phyloP scores from a whole-genome alignment of 2,329 filamentous ascomycete species.

The Apiospora koreana region DNA sequence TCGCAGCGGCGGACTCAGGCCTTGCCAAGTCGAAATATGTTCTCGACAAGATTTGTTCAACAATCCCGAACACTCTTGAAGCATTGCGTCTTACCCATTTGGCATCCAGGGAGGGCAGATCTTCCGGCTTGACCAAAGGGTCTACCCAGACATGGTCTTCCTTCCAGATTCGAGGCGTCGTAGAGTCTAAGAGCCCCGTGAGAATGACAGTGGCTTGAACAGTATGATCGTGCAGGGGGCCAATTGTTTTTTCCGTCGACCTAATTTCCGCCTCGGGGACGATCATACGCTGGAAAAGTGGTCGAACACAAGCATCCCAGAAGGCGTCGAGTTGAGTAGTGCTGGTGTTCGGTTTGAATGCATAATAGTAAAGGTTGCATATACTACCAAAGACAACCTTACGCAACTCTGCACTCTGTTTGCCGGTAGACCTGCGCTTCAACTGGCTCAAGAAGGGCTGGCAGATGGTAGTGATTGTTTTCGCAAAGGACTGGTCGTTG shows the following conservation, averaged over 20 bases:
- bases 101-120: constrained; percentile 80
- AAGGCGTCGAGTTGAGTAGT: constrained; percentile 68
- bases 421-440: constrained; percentile 61
- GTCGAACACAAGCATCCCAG: constrained; percentile 76
- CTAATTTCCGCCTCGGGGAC: constrained; percentile 29
- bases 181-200: constrained; percentile 67
- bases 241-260: constrained; percentile 33
- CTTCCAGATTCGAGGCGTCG: constrained; percentile 66
- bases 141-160: constrained; percentile 68
- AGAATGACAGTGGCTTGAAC: constrained; percentile 69
- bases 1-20: constrained; percentile 52
- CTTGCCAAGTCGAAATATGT: constrained; percentile 64
- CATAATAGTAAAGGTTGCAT: constrained; percentile 81
- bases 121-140: constrained; percentile 62
- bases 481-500: constrained; percentile 59
- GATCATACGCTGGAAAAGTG: constrained; percentile 62
- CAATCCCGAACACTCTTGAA: constrained; percentile 62
- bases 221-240: constrained; percentile 46
- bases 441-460: constrained; percentile 71
- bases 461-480: constrained; percentile 56
- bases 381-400: constrained; percentile 66
- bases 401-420: constrained; percentile 59
- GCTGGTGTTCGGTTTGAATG: constrained; percentile 70
- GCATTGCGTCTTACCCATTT: constrained; percentile 84
- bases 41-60: constrained; percentile 60